phyloP scores from a whole-genome alignment of 805 yeast genomes.

The Starmerella cellae region DNA sequence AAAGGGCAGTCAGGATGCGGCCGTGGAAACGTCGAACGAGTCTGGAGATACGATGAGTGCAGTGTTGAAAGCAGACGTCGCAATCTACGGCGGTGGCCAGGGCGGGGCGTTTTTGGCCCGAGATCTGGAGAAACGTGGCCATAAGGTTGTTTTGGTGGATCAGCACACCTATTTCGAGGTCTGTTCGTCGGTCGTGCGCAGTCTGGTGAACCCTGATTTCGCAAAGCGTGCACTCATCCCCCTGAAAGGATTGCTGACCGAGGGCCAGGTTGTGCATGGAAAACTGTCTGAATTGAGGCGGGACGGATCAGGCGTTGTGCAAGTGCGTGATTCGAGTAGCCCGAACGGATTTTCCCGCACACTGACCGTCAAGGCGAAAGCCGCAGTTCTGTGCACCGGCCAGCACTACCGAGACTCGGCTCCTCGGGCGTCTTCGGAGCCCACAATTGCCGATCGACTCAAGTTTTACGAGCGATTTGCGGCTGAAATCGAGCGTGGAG shows the following conservation, averaged over 20 bases:
- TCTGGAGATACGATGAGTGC: no score
- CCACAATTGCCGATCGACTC: not conserved
- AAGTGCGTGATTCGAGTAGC: not conserved
- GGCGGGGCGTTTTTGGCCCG: slow-evolving; percentile 4
- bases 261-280: slow-evolving; percentile 5
- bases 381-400: slow-evolving; percentile 9
- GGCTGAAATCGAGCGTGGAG: not conserved
- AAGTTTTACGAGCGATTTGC: slow-evolving; percentile 3
- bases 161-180: slow-evolving; percentile 4
- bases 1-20: no score
- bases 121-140: not conserved
- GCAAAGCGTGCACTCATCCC: slow-evolving; percentile 3
- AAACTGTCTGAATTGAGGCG: not conserved
- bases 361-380: slow-evolving; percentile 1
- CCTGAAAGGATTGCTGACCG: not conserved
- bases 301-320: slow-evolving; percentile 1
- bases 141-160: slow-evolving; percentile 4
- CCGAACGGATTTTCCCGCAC: not conserved
- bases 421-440: not conserved
- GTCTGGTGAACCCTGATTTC: slow-evolving; percentile 3
- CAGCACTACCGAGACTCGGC: not conserved
- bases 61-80: slow-evolving; percentile 3
- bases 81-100: slow-evolving; percentile 9
- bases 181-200: slow-evolving; percentile 6
- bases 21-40: no score